Base-by-base conservation (phyloP, 2,329 filamentous ascomycete genomes). In the Aaosphaeria pasadenensis region DNA sequence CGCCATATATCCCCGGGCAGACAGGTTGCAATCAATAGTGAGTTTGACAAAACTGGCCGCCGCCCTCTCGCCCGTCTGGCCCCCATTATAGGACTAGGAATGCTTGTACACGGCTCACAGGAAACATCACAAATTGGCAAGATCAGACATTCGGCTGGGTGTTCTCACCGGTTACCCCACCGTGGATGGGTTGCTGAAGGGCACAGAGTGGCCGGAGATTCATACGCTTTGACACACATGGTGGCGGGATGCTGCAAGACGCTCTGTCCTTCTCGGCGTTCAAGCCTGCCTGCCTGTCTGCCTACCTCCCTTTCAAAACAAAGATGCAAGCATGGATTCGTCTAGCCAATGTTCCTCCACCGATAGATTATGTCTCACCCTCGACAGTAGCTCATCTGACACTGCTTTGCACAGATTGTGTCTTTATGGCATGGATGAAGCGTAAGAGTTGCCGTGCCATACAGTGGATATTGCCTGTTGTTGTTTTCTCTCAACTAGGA, bases 11-110 rank as follows among this genome's bases (percentile, higher is more conserved):
- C 63, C 61, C 61, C 62, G 66, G 64, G 58, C 60, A 60, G 67
- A 62, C 66, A 63, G 66, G 58, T 69, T 50, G 61, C 64, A 66
- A 66, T 70, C 62, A 63, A 65, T 66, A 62, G 64, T 65, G 63
- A 58, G 53, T 58, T 60, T 63, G 56, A 67, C 61, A 56, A 63
- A 61, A 54, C 53, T 49, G 43, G 61, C 53, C 47, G 58, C 54
- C 33, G 57, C 58, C 63, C 56, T 57, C 55, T 63, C 52, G 54
- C 56, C 51, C 57, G 50, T 48, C 47, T 56, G 47, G 59, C 57
- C 47, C 54, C 55, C 57, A 55, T 52, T 56, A 54, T 51, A 58
- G 51, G 59, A 51, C 64, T 56, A 58, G 59, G 55, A 56, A 60
- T 60, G 58, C 62, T 54, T 63, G 59, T 52, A 53, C 55, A 56